A percentile compares a stretch with the other conserved stretches of the same genome.
Conservation (phyloP, 306 rosid genomes). For the Vigna unguiculata region DNA sequence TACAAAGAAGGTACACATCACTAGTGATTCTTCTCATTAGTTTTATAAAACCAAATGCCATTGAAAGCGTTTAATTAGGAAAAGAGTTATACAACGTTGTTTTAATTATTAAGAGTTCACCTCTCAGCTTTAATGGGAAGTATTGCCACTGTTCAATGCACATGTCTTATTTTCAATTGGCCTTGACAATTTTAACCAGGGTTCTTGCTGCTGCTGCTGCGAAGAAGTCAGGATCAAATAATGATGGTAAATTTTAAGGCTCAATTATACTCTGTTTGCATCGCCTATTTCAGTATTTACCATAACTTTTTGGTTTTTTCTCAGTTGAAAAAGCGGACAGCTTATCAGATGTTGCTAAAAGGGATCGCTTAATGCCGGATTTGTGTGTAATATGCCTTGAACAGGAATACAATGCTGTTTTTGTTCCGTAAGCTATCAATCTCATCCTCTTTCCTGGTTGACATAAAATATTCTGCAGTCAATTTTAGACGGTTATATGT, state of each 20-base stretch:
- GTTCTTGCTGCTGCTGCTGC: conserved; percentile 99
- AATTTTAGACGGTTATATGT: conserved; percentile 24
- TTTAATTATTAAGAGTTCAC: conserved; percentile 28
- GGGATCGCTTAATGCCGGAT: conserved; percentile 79
- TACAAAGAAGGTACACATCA: conserved; percentile 70
- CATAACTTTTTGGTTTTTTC: conserved; percentile 31
- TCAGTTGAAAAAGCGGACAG: conserved; percentile 70
- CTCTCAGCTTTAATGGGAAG: conserved; percentile 29
- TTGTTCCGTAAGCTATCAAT: conserved; percentile 86
- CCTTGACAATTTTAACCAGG: conserved; percentile 60
- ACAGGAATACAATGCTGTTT: conserved; percentile 90
- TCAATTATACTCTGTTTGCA: conserved; percentile 20
- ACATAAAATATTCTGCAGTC: conserved; percentile 11
- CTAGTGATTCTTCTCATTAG: conserved; percentile 40
- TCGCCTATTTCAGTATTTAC: conserved; percentile 27
- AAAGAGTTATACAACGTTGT: conserved; percentile 9
- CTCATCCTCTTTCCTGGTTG: conserved; percentile 27
- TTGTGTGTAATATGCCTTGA: conserved; percentile 98
- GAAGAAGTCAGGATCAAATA: conserved; percentile 72
- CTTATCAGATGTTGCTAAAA: conserved; percentile 65
- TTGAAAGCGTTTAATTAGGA: conserved; percentile 22
- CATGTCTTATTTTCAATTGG: conserved; percentile 20
- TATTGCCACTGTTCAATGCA: conserved; percentile 27
- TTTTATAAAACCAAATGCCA: conserved; percentile 35
- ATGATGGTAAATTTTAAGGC: conserved; percentile 63